A percentile compares a stretch with the other conserved stretches of the same genome.
These are phyloP conservation scores for Vitis rotundifolia DNA, from an alignment of 164 flowering plant species.

Conservation along the genomic window DNA sequence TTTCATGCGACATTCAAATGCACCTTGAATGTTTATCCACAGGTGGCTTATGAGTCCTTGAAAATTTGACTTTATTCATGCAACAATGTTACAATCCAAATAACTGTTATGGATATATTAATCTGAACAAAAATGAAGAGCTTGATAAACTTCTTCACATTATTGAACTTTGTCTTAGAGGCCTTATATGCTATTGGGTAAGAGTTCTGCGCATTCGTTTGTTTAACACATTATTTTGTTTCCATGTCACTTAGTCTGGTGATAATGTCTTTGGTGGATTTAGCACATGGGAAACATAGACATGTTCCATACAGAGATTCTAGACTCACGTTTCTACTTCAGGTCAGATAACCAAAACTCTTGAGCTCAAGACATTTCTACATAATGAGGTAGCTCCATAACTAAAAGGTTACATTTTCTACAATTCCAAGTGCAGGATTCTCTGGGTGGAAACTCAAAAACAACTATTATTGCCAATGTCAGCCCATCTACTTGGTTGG, in stretches of 20 bases:
- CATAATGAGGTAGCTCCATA: not conserved
- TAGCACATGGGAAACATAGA: conserved; percentile 87
- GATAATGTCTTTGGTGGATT: conserved; percentile 84
- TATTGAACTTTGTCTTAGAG: not conserved
- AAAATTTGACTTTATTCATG: not conserved
- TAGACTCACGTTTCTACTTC: conserved; percentile 91
- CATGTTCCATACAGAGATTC: conserved; percentile 95
- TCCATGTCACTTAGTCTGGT: conserved; percentile 52
- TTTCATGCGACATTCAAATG: not conserved
- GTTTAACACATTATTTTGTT: not conserved
- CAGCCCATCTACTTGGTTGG: conserved; percentile 84
- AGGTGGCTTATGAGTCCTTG: not conserved
- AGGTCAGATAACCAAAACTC: conserved; percentile 40
- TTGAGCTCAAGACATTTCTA: conserved; percentile 1
- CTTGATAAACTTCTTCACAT: not conserved
- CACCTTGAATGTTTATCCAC: not conserved
- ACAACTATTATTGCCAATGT: conserved; percentile 85
- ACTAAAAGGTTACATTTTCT: not conserved
- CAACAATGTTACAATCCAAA: not conserved
- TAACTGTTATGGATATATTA: not conserved
- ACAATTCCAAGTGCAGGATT: conserved; percentile 59
- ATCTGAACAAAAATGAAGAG: not conserved
- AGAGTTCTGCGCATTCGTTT: not conserved
- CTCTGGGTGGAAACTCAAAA: conserved; percentile 92
- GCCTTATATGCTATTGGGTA: not conserved